Percentiles rank a stretch among this genome's conserved stretches.
These are phyloP conservation scores for Echium plantagineum DNA, from an alignment of 257 asterid genomes.

Conservation along the genomic window DNA sequence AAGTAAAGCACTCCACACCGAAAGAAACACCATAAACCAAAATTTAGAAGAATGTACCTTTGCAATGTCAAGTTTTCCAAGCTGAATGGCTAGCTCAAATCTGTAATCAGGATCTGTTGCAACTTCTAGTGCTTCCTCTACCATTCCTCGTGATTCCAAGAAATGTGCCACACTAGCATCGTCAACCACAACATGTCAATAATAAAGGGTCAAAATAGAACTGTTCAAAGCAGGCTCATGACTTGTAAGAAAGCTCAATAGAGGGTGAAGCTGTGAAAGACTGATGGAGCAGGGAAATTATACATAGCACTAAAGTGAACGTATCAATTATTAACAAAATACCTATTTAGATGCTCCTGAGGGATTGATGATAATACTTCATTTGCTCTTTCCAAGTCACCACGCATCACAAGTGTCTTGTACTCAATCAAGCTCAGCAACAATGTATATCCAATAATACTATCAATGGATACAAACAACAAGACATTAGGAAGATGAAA, in stretches of 20 bases:
- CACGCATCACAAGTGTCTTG: conserved; percentile 80
- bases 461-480: conserved; percentile 20
- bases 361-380: conserved; percentile 63
- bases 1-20: neutral
- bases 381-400: conserved; percentile 64
- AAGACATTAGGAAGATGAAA: neutral
- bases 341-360: conserved; percentile 54
- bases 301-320: neutral
- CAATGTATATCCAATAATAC: conserved; percentile 60
- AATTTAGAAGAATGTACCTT: conserved; percentile 34
- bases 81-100: conserved; percentile 93
- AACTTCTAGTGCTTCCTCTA: conserved; percentile 82
- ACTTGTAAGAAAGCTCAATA: neutral
- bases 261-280: no score
- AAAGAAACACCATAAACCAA: neutral
- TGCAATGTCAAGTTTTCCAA: conserved; percentile 80
- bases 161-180: conserved; percentile 72
- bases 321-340: neutral
- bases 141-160: conserved; percentile 96
- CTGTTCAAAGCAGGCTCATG: neutral
- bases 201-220: neutral
- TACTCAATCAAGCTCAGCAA: conserved; percentile 73
- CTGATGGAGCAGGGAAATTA: no score
- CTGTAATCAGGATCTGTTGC: conserved; percentile 94
- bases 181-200: neutral